These are phyloP conservation scores for Paraglomus brasilianum DNA, from an alignment of 192 early-diverging fungal genomes.

Conservation along the genomic window DNA sequence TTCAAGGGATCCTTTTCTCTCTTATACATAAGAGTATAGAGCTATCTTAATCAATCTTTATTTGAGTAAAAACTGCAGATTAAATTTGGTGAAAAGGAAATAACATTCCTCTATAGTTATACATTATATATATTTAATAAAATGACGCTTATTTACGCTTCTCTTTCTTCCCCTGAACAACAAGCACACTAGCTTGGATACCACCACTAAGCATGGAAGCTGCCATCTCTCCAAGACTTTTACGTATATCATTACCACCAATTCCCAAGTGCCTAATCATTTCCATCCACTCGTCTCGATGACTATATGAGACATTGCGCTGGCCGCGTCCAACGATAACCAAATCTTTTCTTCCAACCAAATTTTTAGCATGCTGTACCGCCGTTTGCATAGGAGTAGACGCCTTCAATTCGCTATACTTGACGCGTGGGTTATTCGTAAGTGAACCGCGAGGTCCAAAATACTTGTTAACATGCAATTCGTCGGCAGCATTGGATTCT, in stretches of 20 bases:
- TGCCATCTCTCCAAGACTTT: conserved; percentile 17
- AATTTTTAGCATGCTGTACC: conserved; percentile 35
- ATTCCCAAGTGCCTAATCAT: conserved; percentile 18
- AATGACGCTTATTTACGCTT: too few relatives aligned
- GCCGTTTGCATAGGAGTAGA: conserved; percentile 42
- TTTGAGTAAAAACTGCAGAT: too few relatives aligned
- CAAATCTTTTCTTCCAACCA: conserved; percentile 48
- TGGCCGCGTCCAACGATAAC: conserved; percentile 47
- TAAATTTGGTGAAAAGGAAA: too few relatives aligned
- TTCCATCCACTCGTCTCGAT: conserved; percentile 21
- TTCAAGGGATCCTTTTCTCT: too few relatives aligned
- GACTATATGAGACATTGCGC: conserved; percentile 5
- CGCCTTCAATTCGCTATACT: conserved; percentile 31
- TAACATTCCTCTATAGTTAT: too few relatives aligned
- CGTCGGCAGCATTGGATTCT: conserved; percentile 6
- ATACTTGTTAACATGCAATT: conserved; percentile 8
- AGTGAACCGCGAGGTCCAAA: not conserved
- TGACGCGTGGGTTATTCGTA: conserved; percentile 36
- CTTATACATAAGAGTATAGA: too few relatives aligned
- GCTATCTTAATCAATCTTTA: too few relatives aligned
- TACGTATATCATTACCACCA: conserved; percentile 1
- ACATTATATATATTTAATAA: too few relatives aligned
- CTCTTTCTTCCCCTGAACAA: conserved; percentile 13
- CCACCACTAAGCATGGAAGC: conserved; percentile 19
- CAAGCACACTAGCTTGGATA: conserved; percentile 12